Evolutionary conservation across 148 eudicot genomes (phyloP).

Genomic region (Bassia scoparia): DNA sequence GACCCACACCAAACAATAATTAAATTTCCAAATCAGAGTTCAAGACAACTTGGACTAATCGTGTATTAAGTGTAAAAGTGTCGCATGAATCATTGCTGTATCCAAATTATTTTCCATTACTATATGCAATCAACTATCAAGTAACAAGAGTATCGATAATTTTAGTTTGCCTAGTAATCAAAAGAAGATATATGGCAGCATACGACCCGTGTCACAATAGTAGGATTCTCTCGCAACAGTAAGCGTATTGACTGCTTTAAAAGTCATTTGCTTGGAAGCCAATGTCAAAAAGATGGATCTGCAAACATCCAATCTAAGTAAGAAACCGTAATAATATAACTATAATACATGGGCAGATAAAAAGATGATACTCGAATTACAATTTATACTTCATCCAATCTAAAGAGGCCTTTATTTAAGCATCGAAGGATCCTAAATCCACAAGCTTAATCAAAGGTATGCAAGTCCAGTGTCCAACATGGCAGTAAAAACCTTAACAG

Average conservation of each 20-base stretch:
- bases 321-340: not conserved
- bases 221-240: constrained; percentile 70
- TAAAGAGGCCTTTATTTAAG: not conserved
- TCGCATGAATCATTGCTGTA: not conserved
- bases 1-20: not conserved
- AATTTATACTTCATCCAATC: not conserved
- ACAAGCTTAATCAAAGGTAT: not conserved
- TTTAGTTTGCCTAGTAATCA: too few species aligned
- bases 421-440: not conserved
- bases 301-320: constrained; percentile 14
- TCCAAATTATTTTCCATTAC: not conserved
- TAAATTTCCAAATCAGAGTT: not conserved
- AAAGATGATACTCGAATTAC: not conserved
- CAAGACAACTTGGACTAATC: too few species aligned
- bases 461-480: constrained; percentile 1
- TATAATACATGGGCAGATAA: not conserved
- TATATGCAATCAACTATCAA: too few species aligned
- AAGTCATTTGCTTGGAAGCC: constrained; percentile 67
- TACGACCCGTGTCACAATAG: constrained; percentile 80
- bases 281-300: constrained; percentile 76
- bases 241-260: constrained; percentile 65
- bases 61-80: not conserved
- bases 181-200: constrained; percentile 3
- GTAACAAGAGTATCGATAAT: not conserved
- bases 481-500: too few species aligned